A percentile compares a stretch with the other conserved stretches of the same genome.
Conservation (phyloP, 306 rosid genomes). For the cucumber (Cucumis sativus) region DNA sequence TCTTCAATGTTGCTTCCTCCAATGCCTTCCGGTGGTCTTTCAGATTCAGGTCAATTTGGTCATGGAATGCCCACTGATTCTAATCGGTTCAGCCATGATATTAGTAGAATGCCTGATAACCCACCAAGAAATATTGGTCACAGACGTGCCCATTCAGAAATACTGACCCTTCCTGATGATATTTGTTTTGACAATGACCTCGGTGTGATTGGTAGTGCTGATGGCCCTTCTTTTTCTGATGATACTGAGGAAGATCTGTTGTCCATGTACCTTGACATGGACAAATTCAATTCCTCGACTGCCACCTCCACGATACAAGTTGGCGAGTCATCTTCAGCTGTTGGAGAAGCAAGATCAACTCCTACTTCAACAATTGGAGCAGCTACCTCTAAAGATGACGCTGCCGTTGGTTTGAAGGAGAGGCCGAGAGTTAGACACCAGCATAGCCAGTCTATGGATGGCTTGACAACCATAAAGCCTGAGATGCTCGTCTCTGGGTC, state of each 20-base stretch:
- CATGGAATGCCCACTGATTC: slow-evolving; percentile 36
- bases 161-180: slow-evolving; percentile 83
- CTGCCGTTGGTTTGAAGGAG: slow-evolving; percentile 29
- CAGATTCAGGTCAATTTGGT: slow-evolving; percentile 43
- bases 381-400: slow-evolving; percentile 31
- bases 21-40: slow-evolving; percentile 32
- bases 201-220: slow-evolving; percentile 83
- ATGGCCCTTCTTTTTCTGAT: slow-evolving; percentile 81
- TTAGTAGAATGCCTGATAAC: slow-evolving; percentile 83
- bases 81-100: slow-evolving; percentile 77
- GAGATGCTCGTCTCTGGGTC: slow-evolving; percentile 70
- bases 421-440: slow-evolving; percentile 88
- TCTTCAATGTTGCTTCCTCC: slow-evolving; percentile 35
- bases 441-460: slow-evolving; percentile 98
- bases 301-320: slow-evolving; percentile 55
- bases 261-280: slow-evolving; percentile 92
- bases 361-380: slow-evolving; percentile 19
- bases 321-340: slow-evolving; percentile 50
- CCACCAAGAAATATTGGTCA: slow-evolving; percentile 79
- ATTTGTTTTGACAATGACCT: slow-evolving; percentile 89
- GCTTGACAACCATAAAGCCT: slow-evolving; percentile 64
- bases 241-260: slow-evolving; percentile 88
- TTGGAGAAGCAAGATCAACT: neutral
- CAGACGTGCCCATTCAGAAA: slow-evolving; percentile 92
- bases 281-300: slow-evolving; percentile 72